Evolutionary conservation across 345 rosid genomes (phyloP).

Genomic region (Acer saccharum): DNA sequence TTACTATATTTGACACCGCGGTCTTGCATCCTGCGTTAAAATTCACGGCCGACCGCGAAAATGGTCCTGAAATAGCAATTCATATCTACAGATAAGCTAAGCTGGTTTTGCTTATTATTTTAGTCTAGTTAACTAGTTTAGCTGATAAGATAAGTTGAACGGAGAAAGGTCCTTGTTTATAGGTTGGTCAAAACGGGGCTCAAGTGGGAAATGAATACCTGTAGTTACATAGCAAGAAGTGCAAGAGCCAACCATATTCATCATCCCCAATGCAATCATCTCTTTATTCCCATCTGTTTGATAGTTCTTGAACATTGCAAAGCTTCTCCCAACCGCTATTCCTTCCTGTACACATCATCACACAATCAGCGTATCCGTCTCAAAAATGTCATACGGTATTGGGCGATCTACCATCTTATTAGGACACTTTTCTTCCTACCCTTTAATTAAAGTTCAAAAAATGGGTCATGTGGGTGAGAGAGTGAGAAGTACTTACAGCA

Average conservation of each 20-base stretch:
- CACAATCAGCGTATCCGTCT: no score
- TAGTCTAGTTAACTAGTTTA: no score
- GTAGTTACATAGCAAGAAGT: conserved; percentile 90
- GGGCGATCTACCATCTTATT: no score
- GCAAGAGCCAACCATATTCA: conserved; percentile 93
- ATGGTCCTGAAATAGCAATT: conserved; percentile 61
- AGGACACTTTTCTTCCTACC: no score
- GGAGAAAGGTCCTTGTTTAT: not conserved
- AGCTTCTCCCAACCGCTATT: conserved; percentile 90
- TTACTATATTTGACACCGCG: conserved; percentile 85
- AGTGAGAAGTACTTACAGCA: conserved; percentile 57
- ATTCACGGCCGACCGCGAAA: conserved; percentile 93
- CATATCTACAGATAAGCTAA: not conserved
- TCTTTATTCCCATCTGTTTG: conserved; percentile 96
- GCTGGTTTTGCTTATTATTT: no score
- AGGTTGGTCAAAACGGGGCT: no score
- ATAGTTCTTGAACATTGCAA: conserved; percentile 88
- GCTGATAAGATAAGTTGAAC: not conserved
- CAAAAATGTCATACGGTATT: no score
- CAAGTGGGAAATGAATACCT: conserved; percentile 36
- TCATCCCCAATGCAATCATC: conserved; percentile 91
- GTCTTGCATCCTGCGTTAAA: conserved; percentile 91
- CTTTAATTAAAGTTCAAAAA: no score
- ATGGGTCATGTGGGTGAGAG: no score
- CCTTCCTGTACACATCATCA: conserved; percentile 65